A percentile compares a stretch with the other conserved stretches of the same genome.
These are phyloP conservation scores for Purpureocillium lavendulum DNA, from an alignment of 2,329 filamentous ascomycete species.

Conservation along the genomic window DNA sequence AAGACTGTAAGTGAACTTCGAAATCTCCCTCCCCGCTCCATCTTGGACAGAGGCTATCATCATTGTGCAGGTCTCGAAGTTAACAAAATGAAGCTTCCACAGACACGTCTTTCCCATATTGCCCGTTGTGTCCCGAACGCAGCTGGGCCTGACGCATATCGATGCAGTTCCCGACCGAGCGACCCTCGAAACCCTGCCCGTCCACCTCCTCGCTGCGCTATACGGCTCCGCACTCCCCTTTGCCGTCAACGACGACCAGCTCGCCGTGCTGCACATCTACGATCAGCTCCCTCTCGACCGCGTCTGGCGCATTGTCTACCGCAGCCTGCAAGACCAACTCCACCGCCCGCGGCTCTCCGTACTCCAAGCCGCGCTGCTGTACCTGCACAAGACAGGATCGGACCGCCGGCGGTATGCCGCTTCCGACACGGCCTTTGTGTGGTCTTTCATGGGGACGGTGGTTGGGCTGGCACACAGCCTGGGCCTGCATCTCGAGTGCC, in stretches of 20 bases:
- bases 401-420: constrained; percentile 3
- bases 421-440: constrained; percentile 23
- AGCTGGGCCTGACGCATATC: constrained; percentile 2
- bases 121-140: constrained; percentile 5
- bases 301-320: constrained; percentile 7
- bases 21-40: no score
- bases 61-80: no score
- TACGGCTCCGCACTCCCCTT: constrained; percentile 9
- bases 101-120: constrained; percentile 7
- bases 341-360: constrained; percentile 3
- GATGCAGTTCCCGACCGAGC: neutral
- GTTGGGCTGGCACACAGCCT: constrained; percentile 23
- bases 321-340: constrained; percentile 3
- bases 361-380: constrained; percentile 6
- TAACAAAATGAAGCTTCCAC: constrained; percentile 5
- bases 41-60: no score
- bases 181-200: constrained; percentile 4
- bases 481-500: constrained; percentile 26
- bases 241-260: constrained; percentile 6
- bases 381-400: constrained; percentile 5
- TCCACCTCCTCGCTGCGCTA: constrained; percentile 6
- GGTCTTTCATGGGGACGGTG: constrained; percentile 25
- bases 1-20: constrained; percentile 2
- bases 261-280: constrained; percentile 4
- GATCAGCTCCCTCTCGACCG: neutral